Base-by-base conservation (phyloP, 257 asterid species). In the Solanum bukasovii region DNA sequence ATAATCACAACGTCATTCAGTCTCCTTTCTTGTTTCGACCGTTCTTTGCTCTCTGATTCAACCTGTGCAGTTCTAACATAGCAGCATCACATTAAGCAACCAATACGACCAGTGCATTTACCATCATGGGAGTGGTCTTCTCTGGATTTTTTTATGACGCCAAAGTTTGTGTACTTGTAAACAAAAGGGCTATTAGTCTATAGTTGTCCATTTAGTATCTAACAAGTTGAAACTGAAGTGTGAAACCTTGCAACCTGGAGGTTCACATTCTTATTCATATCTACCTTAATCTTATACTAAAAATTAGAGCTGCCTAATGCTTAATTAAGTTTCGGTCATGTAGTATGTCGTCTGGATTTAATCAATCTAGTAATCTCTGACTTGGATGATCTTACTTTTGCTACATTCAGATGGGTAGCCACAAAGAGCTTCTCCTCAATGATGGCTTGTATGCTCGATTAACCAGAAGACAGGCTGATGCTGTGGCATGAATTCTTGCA, bases 361-460 rank as follows among this genome's bases (percentile, higher is more conserved):
- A 63, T 23, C 46, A 87, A 77, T 87, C 49, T 68, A 87, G 42
- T 52, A n/a, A 44, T 40, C 27, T 46, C 40, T 9, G 42, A 29
- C 40, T 81, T 81, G 42, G 85, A 81, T 49, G 29, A 87, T 59
- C n/a, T 77, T 44, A 7, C 31, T 77, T 78, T 87, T 49, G 35
- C 29, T 86, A 65, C 52, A 79, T 91, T 88, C 94, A 97, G 99
- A 93, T 91, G 92, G 99, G 99, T 70, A 90, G 84, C 92, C 99
- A 97, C 89, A 42, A 79, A 3, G 99, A 96, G 89, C 98, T 97
- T 63, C 84, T 94, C 40, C 87, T 61, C 87, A 92, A 89, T 49
- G 98, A 93, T 40, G 99, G 99, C 23, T 86, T 96, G 87, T 97
- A 96, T 65, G 96, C 99, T 40, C 96, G 98, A 83, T 90, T 97